These are phyloP conservation scores for Podila verticillata DNA, from an alignment of 192 early-diverging fungal genomes.

Conservation along the genomic window DNA sequence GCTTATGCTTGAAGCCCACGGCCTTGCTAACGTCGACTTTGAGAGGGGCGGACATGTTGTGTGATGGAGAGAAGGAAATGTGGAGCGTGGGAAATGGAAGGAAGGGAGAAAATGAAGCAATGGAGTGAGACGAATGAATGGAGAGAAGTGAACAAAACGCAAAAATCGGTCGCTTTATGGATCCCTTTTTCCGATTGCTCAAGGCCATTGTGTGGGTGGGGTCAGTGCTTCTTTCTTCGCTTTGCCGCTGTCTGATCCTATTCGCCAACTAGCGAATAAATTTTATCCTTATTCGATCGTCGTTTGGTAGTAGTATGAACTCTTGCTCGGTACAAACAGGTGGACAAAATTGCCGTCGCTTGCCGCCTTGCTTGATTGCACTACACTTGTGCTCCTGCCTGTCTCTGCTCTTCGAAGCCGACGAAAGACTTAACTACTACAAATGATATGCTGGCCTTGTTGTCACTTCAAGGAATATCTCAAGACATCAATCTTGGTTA, in stretches of 20 bases:
- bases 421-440: too few species aligned
- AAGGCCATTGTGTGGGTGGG: neutral
- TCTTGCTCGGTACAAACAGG: neutral
- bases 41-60: neutral
- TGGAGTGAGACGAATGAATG: neutral
- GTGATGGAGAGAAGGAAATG: neutral
- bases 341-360: too few species aligned
- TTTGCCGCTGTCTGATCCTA: neutral
- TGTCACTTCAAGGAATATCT: too few species aligned
- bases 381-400: too few species aligned
- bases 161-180: neutral
- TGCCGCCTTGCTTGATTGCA: too few species aligned
- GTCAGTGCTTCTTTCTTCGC: neutral
- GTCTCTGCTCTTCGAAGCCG: too few species aligned
- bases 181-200: neutral
- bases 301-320: neutral
- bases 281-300: neutral
- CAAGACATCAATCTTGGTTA: too few species aligned
- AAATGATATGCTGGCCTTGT: too few species aligned
- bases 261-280: neutral
- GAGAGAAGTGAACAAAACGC: neutral
- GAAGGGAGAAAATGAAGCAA: neutral
- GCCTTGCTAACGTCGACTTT: constrained; percentile 67
- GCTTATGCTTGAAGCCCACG: constrained; percentile 57
- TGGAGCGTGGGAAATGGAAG: neutral